phyloP scores from a whole-genome alignment of 2,329 filamentous ascomycete genomes.

The Fusarium nelsonii region DNA sequence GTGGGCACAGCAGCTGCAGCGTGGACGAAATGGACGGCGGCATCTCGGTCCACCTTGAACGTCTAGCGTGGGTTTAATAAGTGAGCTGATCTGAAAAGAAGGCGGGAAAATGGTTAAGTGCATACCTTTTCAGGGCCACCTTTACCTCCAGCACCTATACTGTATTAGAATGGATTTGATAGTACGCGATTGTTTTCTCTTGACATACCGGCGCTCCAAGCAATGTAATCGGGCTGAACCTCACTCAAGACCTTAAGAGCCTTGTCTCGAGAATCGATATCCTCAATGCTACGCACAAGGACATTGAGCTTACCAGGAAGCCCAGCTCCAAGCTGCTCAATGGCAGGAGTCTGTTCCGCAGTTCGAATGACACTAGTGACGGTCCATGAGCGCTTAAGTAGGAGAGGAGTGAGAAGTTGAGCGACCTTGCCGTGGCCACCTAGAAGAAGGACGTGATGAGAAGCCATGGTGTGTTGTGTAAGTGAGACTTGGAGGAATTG shows the following conservation, averaged over 20 bases:
- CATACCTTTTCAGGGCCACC: constrained; percentile 64
- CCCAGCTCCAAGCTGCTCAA: constrained; percentile 70
- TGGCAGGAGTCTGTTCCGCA: constrained; percentile 72
- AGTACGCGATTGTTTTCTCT: neutral
- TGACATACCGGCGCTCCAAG: constrained; percentile 74
- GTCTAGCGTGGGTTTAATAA: constrained; percentile 56
- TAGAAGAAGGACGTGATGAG: constrained; percentile 74
- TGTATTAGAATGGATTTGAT: constrained; percentile 18
- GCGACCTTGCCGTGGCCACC: constrained; percentile 87
- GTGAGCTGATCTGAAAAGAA: constrained; percentile 4
- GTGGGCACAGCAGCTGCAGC: constrained; percentile 66
- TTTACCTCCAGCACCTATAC: constrained; percentile 68
- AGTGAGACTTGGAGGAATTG: neutral
- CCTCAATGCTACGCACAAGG: constrained; percentile 77
- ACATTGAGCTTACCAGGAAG: constrained; percentile 75
- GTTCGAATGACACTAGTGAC: constrained; percentile 84
- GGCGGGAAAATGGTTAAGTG: neutral
- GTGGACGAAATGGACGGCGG: constrained; percentile 71
- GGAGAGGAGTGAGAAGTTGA: constrained; percentile 78
- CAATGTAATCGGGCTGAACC: constrained; percentile 73
- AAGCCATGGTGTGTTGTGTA: constrained; percentile 47
- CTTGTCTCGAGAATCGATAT: constrained; percentile 72
- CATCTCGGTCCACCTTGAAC: constrained; percentile 71
- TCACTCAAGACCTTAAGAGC: constrained; percentile 72
- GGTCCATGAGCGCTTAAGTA: constrained; percentile 79